Conservation (phyloP, 495 filamentous ascomycete genomes). For the Clohesyomyces aquaticus region DNA sequence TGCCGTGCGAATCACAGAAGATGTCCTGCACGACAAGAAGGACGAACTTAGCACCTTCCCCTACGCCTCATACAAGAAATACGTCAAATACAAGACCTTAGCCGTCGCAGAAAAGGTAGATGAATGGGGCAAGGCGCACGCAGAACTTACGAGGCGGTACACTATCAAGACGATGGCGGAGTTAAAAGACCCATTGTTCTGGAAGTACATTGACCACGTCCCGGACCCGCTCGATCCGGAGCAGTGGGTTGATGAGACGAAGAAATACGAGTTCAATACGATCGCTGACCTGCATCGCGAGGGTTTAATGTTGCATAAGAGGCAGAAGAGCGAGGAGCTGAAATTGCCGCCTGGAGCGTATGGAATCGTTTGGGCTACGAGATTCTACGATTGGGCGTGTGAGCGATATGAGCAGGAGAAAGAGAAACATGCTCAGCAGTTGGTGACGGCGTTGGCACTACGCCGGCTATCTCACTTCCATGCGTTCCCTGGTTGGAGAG, state of each 20-base stretch:
- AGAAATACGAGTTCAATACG: not conserved
- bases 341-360: not conserved
- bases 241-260: not conserved
- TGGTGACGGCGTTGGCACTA: not conserved
- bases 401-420: not conserved
- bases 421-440: not conserved
- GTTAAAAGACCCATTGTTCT: not conserved
- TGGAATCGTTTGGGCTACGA: conserved; percentile 10
- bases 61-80: not conserved
- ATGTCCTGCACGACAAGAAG: not conserved
- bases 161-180: not conserved
- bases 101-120: not conserved
- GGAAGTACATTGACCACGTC: not conserved
- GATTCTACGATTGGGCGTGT: not conserved
- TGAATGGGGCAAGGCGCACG: not conserved
- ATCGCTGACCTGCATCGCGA: conserved; percentile 2
- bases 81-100: not conserved
- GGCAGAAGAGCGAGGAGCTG: conserved; percentile 5
- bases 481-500: no score
- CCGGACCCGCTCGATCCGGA: not conserved
- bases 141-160: not conserved
- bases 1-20: not conserved
- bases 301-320: not conserved
- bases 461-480: not conserved
- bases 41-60: not conserved